Percentiles rank a stretch among this genome's conserved stretches.
Evolutionary conservation across 2,329 filamentous ascomycete genomes (phyloP).

Genomic region (Chalaropsis ovoidea): DNA sequence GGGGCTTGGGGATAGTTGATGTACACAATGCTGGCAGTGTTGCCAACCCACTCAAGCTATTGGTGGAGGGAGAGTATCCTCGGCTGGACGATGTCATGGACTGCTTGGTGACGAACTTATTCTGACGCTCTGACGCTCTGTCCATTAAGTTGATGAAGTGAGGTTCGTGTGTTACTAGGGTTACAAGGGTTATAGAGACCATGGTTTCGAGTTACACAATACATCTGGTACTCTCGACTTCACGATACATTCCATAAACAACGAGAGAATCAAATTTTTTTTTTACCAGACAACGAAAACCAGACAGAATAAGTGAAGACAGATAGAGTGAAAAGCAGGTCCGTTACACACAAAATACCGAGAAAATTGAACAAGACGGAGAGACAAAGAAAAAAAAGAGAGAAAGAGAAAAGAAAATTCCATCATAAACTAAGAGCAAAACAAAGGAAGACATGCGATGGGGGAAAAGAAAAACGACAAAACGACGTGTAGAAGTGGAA

Average conservation of each 20-base stretch:
- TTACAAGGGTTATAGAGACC: too few species aligned
- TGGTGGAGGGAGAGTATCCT: not conserved
- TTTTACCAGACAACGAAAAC: slow-evolving; percentile 36
- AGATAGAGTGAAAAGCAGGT: not conserved
- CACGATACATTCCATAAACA: too few species aligned
- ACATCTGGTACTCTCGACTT: too few species aligned
- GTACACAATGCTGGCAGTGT: not conserved
- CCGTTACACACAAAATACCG: not conserved
- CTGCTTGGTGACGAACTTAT: not conserved
- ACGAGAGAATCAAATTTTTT: not conserved
- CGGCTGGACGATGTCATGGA: not conserved
- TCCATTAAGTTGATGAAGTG: not conserved
- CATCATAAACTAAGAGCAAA: slow-evolving; percentile 12
- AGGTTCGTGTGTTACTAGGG: not conserved
- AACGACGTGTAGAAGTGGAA: not conserved
- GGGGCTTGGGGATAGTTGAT: not conserved
- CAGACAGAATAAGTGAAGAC: not conserved
- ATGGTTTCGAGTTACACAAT: too few species aligned
- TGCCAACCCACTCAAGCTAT: not conserved
- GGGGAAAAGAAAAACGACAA: not conserved
- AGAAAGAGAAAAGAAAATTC: slow-evolving; percentile 13
- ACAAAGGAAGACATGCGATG: slow-evolving; percentile 1
- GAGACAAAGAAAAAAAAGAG: slow-evolving; percentile 7
- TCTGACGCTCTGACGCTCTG: not conserved
- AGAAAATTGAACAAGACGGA: not conserved